Conservation (phyloP, 2,329 filamentous ascomycete genomes). For the Stagonosporopsis chrysanthemi region DNA sequence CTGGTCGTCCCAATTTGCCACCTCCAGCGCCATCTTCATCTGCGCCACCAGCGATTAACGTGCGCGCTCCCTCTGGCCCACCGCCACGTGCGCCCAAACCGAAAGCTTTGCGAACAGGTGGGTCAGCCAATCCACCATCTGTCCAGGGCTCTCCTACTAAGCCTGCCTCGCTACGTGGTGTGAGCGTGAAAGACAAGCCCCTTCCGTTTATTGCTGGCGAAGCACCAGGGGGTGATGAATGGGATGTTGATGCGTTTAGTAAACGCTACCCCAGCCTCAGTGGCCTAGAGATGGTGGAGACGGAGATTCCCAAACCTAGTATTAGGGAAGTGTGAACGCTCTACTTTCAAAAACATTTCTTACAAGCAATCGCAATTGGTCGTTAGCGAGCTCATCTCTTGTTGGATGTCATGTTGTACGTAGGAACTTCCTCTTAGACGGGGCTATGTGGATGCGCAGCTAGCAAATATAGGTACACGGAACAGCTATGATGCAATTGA, state of each 20-base stretch:
- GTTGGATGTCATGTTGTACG: background rate
- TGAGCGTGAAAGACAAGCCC: slow-evolving; percentile 31
- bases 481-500: background rate
- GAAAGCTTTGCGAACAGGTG: slow-evolving; percentile 62
- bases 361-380: background rate
- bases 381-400: slow-evolving; percentile 6
- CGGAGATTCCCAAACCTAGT: slow-evolving; percentile 55
- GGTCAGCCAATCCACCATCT: slow-evolving; percentile 28
- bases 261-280: slow-evolving; percentile 87
- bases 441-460: background rate
- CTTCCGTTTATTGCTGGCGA: slow-evolving; percentile 19
- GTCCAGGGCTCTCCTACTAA: slow-evolving; percentile 19
- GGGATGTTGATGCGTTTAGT: slow-evolving; percentile 72
- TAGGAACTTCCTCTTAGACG: background rate
- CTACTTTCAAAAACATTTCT: background rate
- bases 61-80: slow-evolving; percentile 42
- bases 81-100: slow-evolving; percentile 66
- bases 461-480: background rate
- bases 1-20: slow-evolving; percentile 32
- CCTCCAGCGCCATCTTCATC: slow-evolving; percentile 39
- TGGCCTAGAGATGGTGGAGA: slow-evolving; percentile 87
- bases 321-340: slow-evolving; percentile 22
- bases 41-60: slow-evolving; percentile 43
- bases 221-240: slow-evolving; percentile 56
- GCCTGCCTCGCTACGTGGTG: slow-evolving; percentile 11